Base-by-base conservation (phyloP, 2,329 filamentous ascomycete genomes). In the Microdochium paspali region DNA sequence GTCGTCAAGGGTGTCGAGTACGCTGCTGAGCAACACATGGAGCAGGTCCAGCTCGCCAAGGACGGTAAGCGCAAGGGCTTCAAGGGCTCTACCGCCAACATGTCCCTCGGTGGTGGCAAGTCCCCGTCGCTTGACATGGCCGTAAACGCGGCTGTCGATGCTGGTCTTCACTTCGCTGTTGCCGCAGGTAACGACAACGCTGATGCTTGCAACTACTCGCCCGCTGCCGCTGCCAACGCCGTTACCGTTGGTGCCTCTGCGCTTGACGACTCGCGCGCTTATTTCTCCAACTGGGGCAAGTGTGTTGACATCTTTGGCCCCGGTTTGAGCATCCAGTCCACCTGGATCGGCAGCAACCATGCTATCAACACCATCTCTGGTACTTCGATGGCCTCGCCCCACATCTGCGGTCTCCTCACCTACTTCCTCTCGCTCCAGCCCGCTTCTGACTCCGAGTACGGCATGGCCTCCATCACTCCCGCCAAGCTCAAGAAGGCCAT, bases 231-330 rank as follows among this genome's bases (percentile, higher is more conserved):
- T 58, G 77, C 81, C 61, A 89, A 94, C 63, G 90, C 93, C 57
- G 82, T 98, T 66, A 98, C 93, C 50, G 93, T 98, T 54, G 94
- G 91, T 70, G 93, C 93, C 57, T 95, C 90, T 43, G 93, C 88
- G 58, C 81, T 98, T 51, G 82, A 85, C 62, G 93, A 98, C 66
- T 88, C 89, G 77, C 91, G 93, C 72, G 93, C 93, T 56, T 98
- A 97, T 82, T 98, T 98, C 84, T 98, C 94, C 82, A 98, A 98
- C 87, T 97, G 84, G 70, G 93, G 93, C 69, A 93, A 91, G 79
- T 98, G 93, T 81, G 95, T 91, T 67, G 93, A 98, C 72, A 95
- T 98, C 78, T 98, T 98, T 63, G 93, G 90, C 54, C 93, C 93
- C 51, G 93, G 93, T 64, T 79, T 96, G 62, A 95, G 90, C 84